Percentiles rank a stretch among this genome's conserved stretches.
Conservation (phyloP, 2,329 filamentous ascomycete genomes). For the Fusarium dlaminii region DNA sequence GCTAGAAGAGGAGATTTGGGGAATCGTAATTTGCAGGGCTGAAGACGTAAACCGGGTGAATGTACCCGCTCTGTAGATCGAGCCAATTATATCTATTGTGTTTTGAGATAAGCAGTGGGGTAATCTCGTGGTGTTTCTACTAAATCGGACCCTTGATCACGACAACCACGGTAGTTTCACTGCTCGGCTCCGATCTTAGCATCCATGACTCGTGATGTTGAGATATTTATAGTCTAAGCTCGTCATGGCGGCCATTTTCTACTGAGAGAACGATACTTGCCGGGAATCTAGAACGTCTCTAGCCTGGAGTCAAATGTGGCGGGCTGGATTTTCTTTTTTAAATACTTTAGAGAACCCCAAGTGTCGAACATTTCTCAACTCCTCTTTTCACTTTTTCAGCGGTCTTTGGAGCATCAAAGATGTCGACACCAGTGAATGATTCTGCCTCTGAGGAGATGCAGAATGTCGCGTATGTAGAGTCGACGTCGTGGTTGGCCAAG, state of each 20-base stretch:
- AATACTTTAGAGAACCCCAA: not conserved
- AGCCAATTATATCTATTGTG: not conserved
- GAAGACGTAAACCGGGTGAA: constrained; percentile 4
- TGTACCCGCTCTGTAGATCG: not conserved
- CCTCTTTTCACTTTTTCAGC: not conserved
- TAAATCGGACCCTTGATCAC: not conserved
- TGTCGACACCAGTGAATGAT: constrained; percentile 14
- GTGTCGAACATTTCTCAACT: constrained; percentile 5
- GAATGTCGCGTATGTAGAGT: not conserved
- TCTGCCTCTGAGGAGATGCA: not conserved
- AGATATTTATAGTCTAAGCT: not conserved
- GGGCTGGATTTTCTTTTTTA: not conserved
- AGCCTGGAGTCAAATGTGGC: not conserved
- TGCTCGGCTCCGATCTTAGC: not conserved
- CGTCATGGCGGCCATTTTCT: not conserved
- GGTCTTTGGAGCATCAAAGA: not conserved
- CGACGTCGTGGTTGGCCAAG: constrained; percentile 44
- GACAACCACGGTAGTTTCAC: not conserved
- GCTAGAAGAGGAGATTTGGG: constrained; percentile 2
- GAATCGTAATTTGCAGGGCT: constrained; percentile 28
- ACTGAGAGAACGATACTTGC: not conserved
- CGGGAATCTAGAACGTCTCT: not conserved
- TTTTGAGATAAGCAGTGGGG: not conserved
- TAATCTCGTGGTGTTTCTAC: not conserved
- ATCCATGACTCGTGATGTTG: not conserved